Evolutionary conservation across 805 yeast genomes (phyloP).

Genomic region (Candida caryicola): DNA sequence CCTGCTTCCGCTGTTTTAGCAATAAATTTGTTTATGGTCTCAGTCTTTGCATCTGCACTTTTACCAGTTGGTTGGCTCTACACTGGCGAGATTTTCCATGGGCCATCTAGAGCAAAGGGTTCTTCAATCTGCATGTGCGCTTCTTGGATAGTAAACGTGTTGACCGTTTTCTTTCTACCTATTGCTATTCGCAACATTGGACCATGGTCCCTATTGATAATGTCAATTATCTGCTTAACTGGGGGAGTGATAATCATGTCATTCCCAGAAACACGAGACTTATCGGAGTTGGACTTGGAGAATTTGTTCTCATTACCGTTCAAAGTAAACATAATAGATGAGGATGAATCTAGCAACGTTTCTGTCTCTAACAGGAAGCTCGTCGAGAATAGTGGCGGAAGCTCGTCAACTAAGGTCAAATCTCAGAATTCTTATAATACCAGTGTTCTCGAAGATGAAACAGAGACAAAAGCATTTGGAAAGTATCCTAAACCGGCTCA

Average conservation of each 20-base stretch:
- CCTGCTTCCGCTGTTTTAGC: constrained; percentile 46
- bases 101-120: constrained; percentile 45
- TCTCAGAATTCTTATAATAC: no score
- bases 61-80: constrained; percentile 50
- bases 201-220: constrained; percentile 40
- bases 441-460: no score
- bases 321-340: no score
- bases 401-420: no score
- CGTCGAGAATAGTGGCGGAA: no score
- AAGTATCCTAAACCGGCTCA: no score
- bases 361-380: no score
- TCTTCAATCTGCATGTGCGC: constrained; percentile 44
- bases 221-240: constrained; percentile 32
- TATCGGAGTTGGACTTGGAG: constrained; percentile 22
- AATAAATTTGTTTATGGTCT: constrained; percentile 42
- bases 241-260: constrained; percentile 27
- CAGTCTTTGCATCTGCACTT: constrained; percentile 46
- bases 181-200: constrained; percentile 30
- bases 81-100: constrained; percentile 48
- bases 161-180: constrained; percentile 41
- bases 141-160: constrained; percentile 43
- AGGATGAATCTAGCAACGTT: no score
- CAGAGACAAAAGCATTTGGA: no score
- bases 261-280: constrained; percentile 46
- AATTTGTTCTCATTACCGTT: constrained; percentile 5